A percentile compares a stretch with the other conserved stretches of the same genome.
These are phyloP conservation scores for Luvunga scandens DNA, from an alignment of 345 rosid genomes.

Conservation along the genomic window DNA sequence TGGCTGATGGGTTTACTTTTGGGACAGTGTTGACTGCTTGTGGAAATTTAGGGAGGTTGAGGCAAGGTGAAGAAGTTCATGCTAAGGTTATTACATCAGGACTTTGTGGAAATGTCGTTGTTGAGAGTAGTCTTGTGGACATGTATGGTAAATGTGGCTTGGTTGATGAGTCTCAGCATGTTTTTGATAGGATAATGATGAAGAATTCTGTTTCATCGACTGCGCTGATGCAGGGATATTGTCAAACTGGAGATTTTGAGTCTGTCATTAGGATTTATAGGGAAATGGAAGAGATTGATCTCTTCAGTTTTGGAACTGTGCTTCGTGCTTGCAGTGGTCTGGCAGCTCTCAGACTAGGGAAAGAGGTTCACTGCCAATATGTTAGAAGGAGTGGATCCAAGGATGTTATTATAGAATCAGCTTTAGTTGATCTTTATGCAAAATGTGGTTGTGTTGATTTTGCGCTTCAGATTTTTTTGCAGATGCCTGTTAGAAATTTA, in stretches of 20 bases:
- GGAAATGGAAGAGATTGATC: slow-evolving; percentile 50
- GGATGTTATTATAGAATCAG: slow-evolving; percentile 81
- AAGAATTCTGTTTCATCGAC: slow-evolving; percentile 79
- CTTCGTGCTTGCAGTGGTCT: slow-evolving; percentile 87
- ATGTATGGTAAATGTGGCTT: slow-evolving; percentile 90
- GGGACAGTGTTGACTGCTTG: slow-evolving; percentile 81
- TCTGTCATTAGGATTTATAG: slow-evolving; percentile 63
- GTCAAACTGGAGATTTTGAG: slow-evolving; percentile 63
- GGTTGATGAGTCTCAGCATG: slow-evolving; percentile 47
- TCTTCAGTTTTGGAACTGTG: slow-evolving; percentile 79
- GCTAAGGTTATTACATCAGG: slow-evolving; percentile 55
- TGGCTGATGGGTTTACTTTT: slow-evolving; percentile 66
- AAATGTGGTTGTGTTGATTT: slow-evolving; percentile 75
- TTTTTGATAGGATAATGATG: slow-evolving; percentile 61
- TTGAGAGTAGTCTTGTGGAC: slow-evolving; percentile 84
- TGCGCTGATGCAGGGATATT: slow-evolving; percentile 79
- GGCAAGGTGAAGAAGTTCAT: slow-evolving; percentile 80
- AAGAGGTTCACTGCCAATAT: slow-evolving; percentile 89
- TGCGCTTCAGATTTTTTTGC: slow-evolving; percentile 46
- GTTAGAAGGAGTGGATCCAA: slow-evolving; percentile 67
- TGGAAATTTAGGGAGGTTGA: slow-evolving; percentile 65
- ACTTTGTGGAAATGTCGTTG: slow-evolving; percentile 52
- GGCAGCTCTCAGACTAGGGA: slow-evolving; percentile 68
- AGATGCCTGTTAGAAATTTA: slow-evolving; percentile 53
- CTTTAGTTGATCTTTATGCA: slow-evolving; percentile 85